Base-by-base conservation (phyloP, 768 basidiomycete species). In the Leucocoprinus sp. region DNA sequence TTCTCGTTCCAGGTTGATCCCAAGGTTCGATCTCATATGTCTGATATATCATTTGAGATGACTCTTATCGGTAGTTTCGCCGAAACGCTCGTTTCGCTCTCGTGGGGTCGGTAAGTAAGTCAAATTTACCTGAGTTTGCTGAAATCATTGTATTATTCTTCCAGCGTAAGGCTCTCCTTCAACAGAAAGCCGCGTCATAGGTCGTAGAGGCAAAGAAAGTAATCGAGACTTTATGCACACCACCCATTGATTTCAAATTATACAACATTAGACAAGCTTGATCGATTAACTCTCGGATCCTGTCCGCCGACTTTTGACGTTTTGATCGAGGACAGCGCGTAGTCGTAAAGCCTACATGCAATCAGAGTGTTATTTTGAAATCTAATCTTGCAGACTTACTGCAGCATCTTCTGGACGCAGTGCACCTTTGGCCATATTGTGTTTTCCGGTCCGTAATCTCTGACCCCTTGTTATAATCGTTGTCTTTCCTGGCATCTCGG, bases 341-440 rank as follows among this genome's bases (percentile, higher is more conserved):
- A 90, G 61, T 45, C 86, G 73, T 43, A 81, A 66, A 4, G 83
- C 86, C 86, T 88, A 22, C 15, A 42, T n/a, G n/a, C n/a, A n/a
- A n/a, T n/a, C n/a, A n/a, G n/a, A n/a, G n/a, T n/a, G n/a, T n/a
- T n/a, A n/a, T n/a, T n/a, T n/a, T n/a, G n/a, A n/a, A n/a, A n/a
- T n/a, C n/a, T n/a, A n/a, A 14, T 7, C 11, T 19, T 28, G 7
- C 8, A 29, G 34, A 68, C 80, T 18, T 61, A 87, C 87, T 41
- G 87, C 85, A 42, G 82, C 85, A 60, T 91, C 88, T 60, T 91
- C 88, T 0, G 83, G 83, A 41, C 83, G 71, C 52, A 87, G 60
- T 0, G 86, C 85, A 2, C 86, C 87, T 62, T 91, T 90, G 2
- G 88, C 89, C 85, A 89, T 88, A 57, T 90, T 91, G 53, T 89